These are phyloP conservation scores for Daldinia decipiens DNA, from an alignment of 495 filamentous ascomycete species.

Conservation along the genomic window DNA sequence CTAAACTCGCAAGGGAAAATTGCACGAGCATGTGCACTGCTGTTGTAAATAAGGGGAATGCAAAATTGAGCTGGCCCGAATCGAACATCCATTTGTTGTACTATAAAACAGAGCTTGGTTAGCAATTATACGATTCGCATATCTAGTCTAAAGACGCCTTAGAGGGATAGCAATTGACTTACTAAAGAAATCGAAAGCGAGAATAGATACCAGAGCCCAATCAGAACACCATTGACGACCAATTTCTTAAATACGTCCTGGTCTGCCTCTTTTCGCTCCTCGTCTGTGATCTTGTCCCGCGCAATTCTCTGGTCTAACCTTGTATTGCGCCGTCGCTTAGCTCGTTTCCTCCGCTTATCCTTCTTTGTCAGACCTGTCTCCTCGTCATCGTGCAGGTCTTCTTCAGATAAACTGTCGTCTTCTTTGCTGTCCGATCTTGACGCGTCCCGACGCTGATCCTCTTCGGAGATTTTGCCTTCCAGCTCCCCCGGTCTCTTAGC, in stretches of 20 bases:
- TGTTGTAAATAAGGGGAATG: constrained; percentile 95
- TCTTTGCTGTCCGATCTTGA: constrained; percentile 43
- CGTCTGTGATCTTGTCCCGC: constrained; percentile 63
- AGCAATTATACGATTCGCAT: constrained; percentile 18
- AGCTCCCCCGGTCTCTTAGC: constrained; percentile 49
- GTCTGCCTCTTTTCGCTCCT: constrained; percentile 76
- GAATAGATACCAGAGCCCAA: constrained; percentile 92
- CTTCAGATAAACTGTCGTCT: constrained; percentile 63
- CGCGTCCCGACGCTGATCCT: constrained; percentile 44
- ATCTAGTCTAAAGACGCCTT: neutral
- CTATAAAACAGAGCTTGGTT: constrained; percentile 54
- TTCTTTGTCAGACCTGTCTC: constrained; percentile 83
- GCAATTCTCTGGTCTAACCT: constrained; percentile 79
- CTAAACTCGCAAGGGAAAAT: constrained; percentile 80
- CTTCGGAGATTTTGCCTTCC: constrained; percentile 56
- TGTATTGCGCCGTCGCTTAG: constrained; percentile 72
- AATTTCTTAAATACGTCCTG: constrained; percentile 73
- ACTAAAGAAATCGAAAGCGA: constrained; percentile 95
- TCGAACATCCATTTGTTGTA: constrained; percentile 99
- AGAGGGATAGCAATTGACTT: constrained; percentile 52
- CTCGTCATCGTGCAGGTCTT: constrained; percentile 86
- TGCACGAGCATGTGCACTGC: constrained; percentile 96
- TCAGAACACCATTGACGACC: constrained; percentile 77
- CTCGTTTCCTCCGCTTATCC: constrained; percentile 72
- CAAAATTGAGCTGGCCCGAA: constrained; percentile 83